Evolutionary conservation across 768 basidiomycete genomes (phyloP).

Genomic region (Hydnomerulius pinastri): DNA sequence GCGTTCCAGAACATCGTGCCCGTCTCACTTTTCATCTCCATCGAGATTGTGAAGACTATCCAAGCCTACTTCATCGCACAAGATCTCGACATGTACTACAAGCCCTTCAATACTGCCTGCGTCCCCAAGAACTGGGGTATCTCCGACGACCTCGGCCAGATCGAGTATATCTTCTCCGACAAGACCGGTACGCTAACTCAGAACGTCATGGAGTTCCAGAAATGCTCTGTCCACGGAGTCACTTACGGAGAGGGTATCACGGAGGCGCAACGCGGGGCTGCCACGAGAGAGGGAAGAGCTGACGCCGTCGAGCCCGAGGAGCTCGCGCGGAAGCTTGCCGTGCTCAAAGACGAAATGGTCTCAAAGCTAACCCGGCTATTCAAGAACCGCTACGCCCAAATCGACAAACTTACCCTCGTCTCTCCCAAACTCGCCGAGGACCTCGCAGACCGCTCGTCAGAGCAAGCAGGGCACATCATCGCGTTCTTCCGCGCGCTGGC

Average conservation of each 20-base stretch:
- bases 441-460: constrained; percentile 58
- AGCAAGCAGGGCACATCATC: constrained; percentile 66
- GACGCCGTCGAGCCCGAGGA: constrained; percentile 70
- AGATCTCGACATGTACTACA: constrained; percentile 96
- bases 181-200: constrained; percentile 98
- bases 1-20: constrained; percentile 98
- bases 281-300: constrained; percentile 74
- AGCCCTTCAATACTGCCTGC: constrained; percentile 81
- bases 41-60: constrained; percentile 97
- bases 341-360: constrained; percentile 78
- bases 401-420: constrained; percentile 83
- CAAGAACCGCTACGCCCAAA: constrained; percentile 85
- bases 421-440: constrained; percentile 84
- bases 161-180: constrained; percentile 93
- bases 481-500: constrained; percentile 96
- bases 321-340: constrained; percentile 62
- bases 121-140: constrained; percentile 99
- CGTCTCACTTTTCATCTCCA: constrained; percentile 94
- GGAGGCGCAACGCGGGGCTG: constrained; percentile 92
- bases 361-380: constrained; percentile 71
- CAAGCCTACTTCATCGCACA: constrained; percentile 97
- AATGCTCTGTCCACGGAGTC: constrained; percentile 84
- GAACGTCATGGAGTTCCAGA: constrained; percentile 99
- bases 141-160: constrained; percentile 97
- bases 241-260: constrained; percentile 93